phyloP scores from a whole-genome alignment of 1,284 basidiomycete species.

The Mycocalia duriaeana region DNA sequence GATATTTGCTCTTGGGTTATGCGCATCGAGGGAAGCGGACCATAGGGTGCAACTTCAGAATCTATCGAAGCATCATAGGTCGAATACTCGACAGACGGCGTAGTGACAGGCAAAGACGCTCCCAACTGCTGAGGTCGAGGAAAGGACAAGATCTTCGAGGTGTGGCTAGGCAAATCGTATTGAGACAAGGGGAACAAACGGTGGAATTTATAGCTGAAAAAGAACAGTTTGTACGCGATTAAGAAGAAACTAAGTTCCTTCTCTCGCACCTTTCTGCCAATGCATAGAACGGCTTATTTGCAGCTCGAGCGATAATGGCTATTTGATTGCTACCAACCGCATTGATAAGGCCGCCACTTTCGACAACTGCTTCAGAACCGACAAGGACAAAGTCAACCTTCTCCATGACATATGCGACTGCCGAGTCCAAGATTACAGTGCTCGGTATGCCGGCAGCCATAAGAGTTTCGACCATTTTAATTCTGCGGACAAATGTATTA shows the following conservation, averaged over 20 bases:
- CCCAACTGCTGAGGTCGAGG: conserved; percentile 30
- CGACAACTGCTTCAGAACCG: conserved; percentile 95
- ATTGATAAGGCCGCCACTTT: conserved; percentile 86
- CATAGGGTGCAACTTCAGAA: too few species aligned
- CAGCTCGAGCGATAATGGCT: conserved; percentile 91
- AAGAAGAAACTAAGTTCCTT: conserved; percentile 11
- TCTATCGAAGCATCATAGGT: too few species aligned
- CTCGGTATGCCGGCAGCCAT: conserved; percentile 88
- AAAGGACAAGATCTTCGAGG: conserved; percentile 66
- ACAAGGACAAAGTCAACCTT: conserved; percentile 93
- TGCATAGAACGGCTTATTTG: conserved; percentile 95
- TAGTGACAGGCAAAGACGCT: conserved; percentile 16
- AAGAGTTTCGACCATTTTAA: conserved; percentile 84
- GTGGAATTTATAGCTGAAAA: conserved; percentile 89
- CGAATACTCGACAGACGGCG: conserved; percentile 13
- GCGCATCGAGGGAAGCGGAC: conserved; percentile 7
- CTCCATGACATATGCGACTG: conserved; percentile 96
- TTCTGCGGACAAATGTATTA: conserved; percentile 38
- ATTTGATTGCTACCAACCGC: conserved; percentile 94
- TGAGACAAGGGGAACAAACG: conserved; percentile 95
- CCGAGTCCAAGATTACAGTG: conserved; percentile 92
- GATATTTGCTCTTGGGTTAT: conserved; percentile 74
- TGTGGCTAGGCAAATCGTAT: conserved; percentile 89
- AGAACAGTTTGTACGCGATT: conserved; percentile 2
- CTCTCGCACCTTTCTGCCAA: conserved; percentile 80